Evolutionary conservation across 1,284 basidiomycete genomes (phyloP).

Genomic region (Melampsora americana): DNA sequence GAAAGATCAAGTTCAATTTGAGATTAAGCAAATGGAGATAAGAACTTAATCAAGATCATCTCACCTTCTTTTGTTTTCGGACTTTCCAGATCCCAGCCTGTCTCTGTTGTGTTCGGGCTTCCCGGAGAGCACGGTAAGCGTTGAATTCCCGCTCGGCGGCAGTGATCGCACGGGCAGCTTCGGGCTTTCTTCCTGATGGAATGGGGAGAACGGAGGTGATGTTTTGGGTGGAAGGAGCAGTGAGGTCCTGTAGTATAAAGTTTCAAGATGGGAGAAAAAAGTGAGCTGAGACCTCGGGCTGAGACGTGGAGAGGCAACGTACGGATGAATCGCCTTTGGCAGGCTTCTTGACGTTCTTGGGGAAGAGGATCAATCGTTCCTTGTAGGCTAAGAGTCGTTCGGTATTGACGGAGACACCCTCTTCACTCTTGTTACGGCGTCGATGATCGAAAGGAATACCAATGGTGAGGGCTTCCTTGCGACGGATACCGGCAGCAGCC

Average conservation of each 20-base stretch:
- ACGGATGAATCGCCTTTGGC: constrained; percentile 91
- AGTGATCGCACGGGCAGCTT: constrained; percentile 90
- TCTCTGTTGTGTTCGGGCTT: constrained; percentile 76
- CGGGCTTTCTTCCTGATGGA: constrained; percentile 63
- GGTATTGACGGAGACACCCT: constrained; percentile 92
- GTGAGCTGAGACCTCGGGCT: neutral
- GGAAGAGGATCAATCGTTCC: constrained; percentile 75
- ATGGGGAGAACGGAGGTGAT: constrained; percentile 57
- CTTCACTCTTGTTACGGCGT: constrained; percentile 93
- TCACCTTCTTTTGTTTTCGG: constrained; percentile 65
- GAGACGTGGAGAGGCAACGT: constrained; percentile 53
- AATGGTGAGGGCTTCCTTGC: constrained; percentile 87
- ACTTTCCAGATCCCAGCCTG: constrained; percentile 82
- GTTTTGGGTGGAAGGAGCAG: constrained; percentile 70
- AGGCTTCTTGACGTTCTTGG: constrained; percentile 89
- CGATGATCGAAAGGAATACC: constrained; percentile 97
- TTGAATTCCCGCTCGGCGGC: constrained; percentile 82
- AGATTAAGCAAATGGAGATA: neutral
- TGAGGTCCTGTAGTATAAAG: constrained; percentile 71
- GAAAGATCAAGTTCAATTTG: neutral
- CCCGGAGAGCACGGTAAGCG: constrained; percentile 78
- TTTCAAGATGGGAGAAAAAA: constrained; percentile 52
- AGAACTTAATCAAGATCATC: constrained; percentile 49
- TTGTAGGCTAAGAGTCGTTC: constrained; percentile 94
- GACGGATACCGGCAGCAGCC: constrained; percentile 91